phyloP scores from a whole-genome alignment of 345 rosid genomes.

The Bruguiera gymnorhiza region DNA sequence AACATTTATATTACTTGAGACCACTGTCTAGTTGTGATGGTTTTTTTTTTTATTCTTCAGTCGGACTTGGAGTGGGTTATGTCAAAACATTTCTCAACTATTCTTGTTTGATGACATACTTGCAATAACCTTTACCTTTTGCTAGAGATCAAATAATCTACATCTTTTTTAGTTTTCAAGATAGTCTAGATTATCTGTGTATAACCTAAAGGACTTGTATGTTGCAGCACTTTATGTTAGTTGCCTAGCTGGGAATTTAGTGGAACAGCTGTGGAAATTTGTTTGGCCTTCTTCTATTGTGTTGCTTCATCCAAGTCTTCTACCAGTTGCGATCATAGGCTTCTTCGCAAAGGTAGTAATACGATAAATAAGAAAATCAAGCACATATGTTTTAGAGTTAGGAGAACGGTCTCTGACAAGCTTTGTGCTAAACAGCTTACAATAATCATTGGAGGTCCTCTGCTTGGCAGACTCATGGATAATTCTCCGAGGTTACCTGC shows the following conservation, averaged over 20 bases:
- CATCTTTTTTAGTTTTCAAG: no score
- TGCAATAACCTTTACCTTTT: background rate
- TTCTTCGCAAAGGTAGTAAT: constrained; percentile 65
- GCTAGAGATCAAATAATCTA: background rate
- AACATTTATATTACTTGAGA: background rate
- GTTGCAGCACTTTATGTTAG: constrained; percentile 70
- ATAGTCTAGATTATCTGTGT: background rate
- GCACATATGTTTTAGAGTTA: background rate
- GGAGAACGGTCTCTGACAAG: constrained; percentile 11
- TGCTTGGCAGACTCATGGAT: constrained; percentile 90
- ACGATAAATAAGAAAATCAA: background rate
- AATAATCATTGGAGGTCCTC: constrained; percentile 79
- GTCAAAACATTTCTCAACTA: background rate
- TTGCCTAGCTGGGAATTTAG: constrained; percentile 75
- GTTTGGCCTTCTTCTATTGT: constrained; percentile 98
- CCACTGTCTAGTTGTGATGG: background rate
- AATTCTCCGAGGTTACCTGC: constrained; percentile 82
- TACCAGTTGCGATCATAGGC: constrained; percentile 90
- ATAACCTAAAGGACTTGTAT: constrained; percentile 10
- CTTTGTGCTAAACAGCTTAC: constrained; percentile 41
- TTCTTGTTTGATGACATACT: background rate
- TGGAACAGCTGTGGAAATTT: constrained; percentile 91
- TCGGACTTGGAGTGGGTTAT: background rate
- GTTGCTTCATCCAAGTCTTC: constrained; percentile 85
- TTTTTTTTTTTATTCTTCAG: background rate